Base-by-base conservation (phyloP, 2,329 filamentous ascomycete genomes). In the Stagonosporopsis chrysanthemi region DNA sequence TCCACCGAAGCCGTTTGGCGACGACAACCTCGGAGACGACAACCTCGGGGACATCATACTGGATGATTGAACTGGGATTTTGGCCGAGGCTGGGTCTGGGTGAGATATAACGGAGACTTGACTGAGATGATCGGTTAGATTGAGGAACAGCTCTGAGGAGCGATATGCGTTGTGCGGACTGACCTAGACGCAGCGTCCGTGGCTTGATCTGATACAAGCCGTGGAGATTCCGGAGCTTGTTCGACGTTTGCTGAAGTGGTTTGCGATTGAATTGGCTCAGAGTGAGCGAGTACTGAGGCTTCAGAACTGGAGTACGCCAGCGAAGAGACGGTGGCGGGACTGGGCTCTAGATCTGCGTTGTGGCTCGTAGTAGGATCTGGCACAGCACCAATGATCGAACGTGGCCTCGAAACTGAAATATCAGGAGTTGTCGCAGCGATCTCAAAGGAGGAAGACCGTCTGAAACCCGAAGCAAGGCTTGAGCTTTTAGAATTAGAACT, bases 11-110 rank as follows among this genome's bases (percentile, higher is more conserved):
- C 48, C 43, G 19, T 55, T 54, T 22, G 52, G 33, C 6, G 60
- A 61, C 41, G 53, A 57, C 46, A 64, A 19, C 19, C 19, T 54
- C 24, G 52, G 36, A 3, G 60, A 61, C 44, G 53, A 57, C 46
- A 64, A 51, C 11, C 29, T 54, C 2, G 56, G 46, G 22, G 51
- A 42, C 35, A 57, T 57, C 58, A 63, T 63, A 3, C 12, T 56
- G 12, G 45, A 44, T 28, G 43, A 36, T 26, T 47, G 33, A 26
- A 40, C 6, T 29, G 35, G 50, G 15, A 22, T 46, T 11, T 41
- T 26, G 2, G 8, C 4, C 28, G 17, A 3, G 11, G 24, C 48
- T 8, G 45, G 40, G 1, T 50, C 36, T 42, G 52, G 48, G 8
- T 62, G 54, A 24, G 53, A 52, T 2, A 50, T 43, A 5, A 59